Evolutionary conservation across 768 basidiomycete genomes (phyloP).

Genomic region (Hypholoma sublateritium): DNA sequence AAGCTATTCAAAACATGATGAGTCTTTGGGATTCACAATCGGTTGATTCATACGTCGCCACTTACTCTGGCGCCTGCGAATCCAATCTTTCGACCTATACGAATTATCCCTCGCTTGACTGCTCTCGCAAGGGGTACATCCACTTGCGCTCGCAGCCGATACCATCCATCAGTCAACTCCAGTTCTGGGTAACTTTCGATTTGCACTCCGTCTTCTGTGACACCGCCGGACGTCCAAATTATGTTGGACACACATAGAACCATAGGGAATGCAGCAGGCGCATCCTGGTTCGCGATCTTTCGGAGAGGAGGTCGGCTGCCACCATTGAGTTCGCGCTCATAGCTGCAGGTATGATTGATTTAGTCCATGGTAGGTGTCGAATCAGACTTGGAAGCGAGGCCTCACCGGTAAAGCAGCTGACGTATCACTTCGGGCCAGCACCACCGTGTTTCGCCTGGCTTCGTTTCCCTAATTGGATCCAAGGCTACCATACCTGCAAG

Average conservation of each 20-base stretch:
- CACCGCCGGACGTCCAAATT: conserved; percentile 43
- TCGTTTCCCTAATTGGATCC: conserved; percentile 58
- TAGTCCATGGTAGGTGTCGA: not conserved
- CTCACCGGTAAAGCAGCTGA: conserved; percentile 85
- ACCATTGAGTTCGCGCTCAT: conserved; percentile 81
- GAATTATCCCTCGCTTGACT: conserved; percentile 60
- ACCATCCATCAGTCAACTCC: conserved; percentile 99
- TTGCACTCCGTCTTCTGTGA: conserved; percentile 36
- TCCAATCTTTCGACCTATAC: conserved; percentile 81
- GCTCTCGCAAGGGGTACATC: conserved; percentile 77
- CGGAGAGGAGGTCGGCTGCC: conserved; percentile 82
- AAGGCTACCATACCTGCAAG: conserved; percentile 80
- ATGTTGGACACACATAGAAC: conserved; percentile 83
- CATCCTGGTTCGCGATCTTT: conserved; percentile 80
- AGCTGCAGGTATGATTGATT: conserved; percentile 46
- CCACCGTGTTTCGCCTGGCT: conserved; percentile 61
- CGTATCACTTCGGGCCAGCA: conserved; percentile 78
- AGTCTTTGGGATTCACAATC: not conserved
- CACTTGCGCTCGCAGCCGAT: conserved; percentile 73
- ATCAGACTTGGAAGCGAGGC: not conserved
- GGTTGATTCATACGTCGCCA: conserved; percentile 6
- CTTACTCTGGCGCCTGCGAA: conserved; percentile 78
- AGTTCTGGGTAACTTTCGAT: conserved; percentile 54
- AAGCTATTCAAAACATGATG: conserved; percentile 43
- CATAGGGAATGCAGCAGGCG: conserved; percentile 76